These are phyloP conservation scores for Geranium brycei DNA, from an alignment of 345 rosid genomes.

Conservation along the genomic window DNA sequence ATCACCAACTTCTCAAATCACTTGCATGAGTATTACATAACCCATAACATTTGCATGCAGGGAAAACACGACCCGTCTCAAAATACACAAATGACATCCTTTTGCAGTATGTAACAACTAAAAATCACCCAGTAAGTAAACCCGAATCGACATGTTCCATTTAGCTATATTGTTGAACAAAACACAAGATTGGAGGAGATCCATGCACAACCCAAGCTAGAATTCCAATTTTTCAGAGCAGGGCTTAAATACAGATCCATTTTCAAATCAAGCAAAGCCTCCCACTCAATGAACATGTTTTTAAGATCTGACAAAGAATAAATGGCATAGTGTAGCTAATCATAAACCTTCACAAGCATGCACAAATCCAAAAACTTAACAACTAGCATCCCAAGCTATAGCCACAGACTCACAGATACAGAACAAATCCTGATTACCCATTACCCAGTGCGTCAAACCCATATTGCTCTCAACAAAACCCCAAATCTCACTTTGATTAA, in stretches of 20 bases:
- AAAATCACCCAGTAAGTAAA: too few species aligned
- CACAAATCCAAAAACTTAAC: background rate
- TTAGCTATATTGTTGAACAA: background rate
- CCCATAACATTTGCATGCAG: background rate
- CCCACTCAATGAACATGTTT: background rate
- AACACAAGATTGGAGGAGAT: background rate
- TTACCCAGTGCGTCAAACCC: background rate
- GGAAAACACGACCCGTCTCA: too few species aligned
- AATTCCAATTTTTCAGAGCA: background rate
- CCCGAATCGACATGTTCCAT: background rate
- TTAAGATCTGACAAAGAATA: background rate
- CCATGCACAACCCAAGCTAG: background rate
- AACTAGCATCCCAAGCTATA: background rate
- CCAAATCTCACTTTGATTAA: background rate
- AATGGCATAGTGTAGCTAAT: background rate
- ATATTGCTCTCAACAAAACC: background rate
- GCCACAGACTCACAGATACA: background rate
- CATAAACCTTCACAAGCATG: background rate
- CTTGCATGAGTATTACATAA: too few species aligned
- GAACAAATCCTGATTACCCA: background rate
- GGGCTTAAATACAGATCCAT: background rate
- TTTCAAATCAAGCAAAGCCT: background rate
- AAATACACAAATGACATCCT: too few species aligned
- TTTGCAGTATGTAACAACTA: too few species aligned
- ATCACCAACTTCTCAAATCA: too few species aligned